These are phyloP conservation scores for Phytophthora multivora DNA, from an alignment of 352 stramenopile species.

Conservation along the genomic window DNA sequence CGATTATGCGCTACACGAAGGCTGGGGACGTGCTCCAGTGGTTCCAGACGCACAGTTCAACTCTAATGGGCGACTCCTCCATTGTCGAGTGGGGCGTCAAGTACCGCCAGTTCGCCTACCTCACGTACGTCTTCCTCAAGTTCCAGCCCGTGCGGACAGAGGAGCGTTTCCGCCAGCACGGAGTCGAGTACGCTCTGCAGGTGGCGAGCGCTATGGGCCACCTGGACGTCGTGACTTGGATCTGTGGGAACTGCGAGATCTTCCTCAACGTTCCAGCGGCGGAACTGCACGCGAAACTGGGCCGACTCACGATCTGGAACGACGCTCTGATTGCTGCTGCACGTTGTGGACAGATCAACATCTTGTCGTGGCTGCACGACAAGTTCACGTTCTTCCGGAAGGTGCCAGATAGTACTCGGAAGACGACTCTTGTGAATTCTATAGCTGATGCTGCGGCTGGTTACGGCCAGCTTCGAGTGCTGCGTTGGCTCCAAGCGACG, in stretches of 20 bases:
- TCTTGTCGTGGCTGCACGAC: constrained; percentile 30
- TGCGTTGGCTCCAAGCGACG: constrained; percentile 33
- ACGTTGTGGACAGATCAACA: constrained; percentile 26
- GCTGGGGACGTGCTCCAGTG: constrained; percentile 36
- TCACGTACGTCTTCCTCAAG: constrained; percentile 34
- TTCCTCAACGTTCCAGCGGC: constrained; percentile 33
- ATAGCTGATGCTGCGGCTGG: constrained; percentile 35
- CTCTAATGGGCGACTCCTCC: constrained; percentile 18
- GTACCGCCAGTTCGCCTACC: constrained; percentile 35
- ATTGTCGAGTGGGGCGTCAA: constrained; percentile 43
- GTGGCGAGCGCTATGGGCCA: constrained; percentile 40
- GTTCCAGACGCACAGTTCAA: constrained; percentile 34
- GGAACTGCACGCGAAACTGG: constrained; percentile 31
- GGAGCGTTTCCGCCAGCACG: constrained; percentile 31
- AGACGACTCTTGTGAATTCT: constrained; percentile 22
- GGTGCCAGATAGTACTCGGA: constrained; percentile 21
- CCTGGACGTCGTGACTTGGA: constrained; percentile 44
- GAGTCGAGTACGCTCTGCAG: constrained; percentile 34
- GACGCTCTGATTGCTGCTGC: constrained; percentile 31
- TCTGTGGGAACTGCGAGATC: constrained; percentile 42
- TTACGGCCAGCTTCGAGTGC: constrained; percentile 37
- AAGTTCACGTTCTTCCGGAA: constrained; percentile 39
- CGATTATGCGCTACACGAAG: constrained; percentile 43
- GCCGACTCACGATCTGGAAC: constrained; percentile 34
- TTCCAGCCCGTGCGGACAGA: constrained; percentile 21